Conservation (phyloP, 2,329 filamentous ascomycete genomes). For the Pseudogymnoascus sp. region DNA sequence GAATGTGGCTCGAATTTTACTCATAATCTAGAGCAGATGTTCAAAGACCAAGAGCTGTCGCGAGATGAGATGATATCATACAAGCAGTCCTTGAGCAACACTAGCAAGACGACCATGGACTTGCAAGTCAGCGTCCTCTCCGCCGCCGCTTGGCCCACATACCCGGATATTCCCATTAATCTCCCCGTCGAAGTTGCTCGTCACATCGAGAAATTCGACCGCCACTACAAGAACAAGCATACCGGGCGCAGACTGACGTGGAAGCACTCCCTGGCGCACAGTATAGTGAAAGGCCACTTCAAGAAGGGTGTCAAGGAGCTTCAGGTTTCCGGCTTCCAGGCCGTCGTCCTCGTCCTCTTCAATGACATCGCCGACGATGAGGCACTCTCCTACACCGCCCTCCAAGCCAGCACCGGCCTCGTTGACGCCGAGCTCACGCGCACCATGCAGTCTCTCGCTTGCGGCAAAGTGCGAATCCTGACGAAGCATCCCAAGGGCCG, state of each 20-base stretch:
- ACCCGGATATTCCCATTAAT: slow-evolving; percentile 59
- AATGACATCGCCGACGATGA: slow-evolving; percentile 60
- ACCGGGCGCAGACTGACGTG: slow-evolving; percentile 79
- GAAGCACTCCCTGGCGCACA: slow-evolving; percentile 92
- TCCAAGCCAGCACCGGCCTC: slow-evolving; percentile 67
- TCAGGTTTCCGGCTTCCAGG: slow-evolving; percentile 85
- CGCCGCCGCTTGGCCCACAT: slow-evolving; percentile 85
- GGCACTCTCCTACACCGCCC: slow-evolving; percentile 66
- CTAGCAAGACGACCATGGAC: slow-evolving; percentile 52
- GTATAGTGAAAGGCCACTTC: slow-evolving; percentile 75
- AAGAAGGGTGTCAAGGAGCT: slow-evolving; percentile 77
- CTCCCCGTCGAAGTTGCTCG: slow-evolving; percentile 68
- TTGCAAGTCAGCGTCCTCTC: slow-evolving; percentile 87
- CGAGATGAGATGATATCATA: slow-evolving; percentile 91
- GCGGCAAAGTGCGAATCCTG: slow-evolving; percentile 78
- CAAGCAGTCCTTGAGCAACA: slow-evolving; percentile 54
- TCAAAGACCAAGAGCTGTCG: slow-evolving; percentile 92
- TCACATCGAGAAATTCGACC: slow-evolving; percentile 75
- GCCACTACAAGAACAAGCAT: slow-evolving; percentile 84
- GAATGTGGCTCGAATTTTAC: slow-evolving; percentile 94
- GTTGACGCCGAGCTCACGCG: slow-evolving; percentile 73
- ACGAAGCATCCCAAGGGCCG: slow-evolving; percentile 77
- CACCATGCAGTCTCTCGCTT: slow-evolving; percentile 91
- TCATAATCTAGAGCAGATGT: slow-evolving; percentile 98
- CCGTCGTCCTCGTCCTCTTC: slow-evolving; percentile 83